Percentiles rank a stretch among this genome's conserved stretches.
Evolutionary conservation across 176 grass and related monocot species (phyloP).

Genomic region (Ensete glaucum): DNA sequence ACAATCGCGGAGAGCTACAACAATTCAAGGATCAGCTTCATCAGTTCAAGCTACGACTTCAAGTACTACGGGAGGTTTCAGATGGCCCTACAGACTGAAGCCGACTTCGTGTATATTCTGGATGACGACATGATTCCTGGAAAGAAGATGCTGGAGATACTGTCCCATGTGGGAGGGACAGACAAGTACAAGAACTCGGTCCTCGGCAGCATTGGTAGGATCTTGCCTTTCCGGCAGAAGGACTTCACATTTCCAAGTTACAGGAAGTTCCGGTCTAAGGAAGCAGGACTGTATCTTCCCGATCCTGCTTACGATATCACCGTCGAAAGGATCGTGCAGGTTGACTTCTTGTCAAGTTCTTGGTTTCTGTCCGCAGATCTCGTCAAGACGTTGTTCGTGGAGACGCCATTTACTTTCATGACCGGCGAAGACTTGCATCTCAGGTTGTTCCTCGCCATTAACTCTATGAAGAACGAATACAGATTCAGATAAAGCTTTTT

Average conservation of each 20-base stretch:
- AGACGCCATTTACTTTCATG: constrained; percentile 84
- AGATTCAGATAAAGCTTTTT: background rate
- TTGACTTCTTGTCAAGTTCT: constrained; percentile 83
- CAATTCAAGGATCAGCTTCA: constrained; percentile 78
- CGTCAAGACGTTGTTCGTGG: constrained; percentile 82
- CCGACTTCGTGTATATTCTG: constrained; percentile 81
- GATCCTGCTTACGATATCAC: constrained; percentile 92
- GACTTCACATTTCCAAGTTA: constrained; percentile 95
- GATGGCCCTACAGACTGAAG: constrained; percentile 84
- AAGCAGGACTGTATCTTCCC: constrained; percentile 77
- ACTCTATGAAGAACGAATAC: background rate
- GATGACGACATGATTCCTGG: constrained; percentile 96
- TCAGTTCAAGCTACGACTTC: constrained; percentile 83
- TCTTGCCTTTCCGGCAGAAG: constrained; percentile 79
- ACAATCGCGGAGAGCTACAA: constrained; percentile 78
- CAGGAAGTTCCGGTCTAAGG: constrained; percentile 74
- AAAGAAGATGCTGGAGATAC: constrained; percentile 75
- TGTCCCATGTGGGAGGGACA: constrained; percentile 72
- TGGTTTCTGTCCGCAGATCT: constrained; percentile 84
- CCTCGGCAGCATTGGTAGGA: constrained; percentile 78
- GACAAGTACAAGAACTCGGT: constrained; percentile 82
- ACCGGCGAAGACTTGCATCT: constrained; percentile 96
- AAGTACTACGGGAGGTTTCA: constrained; percentile 99
- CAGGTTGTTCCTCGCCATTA: constrained; percentile 13
- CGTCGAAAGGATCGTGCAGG: constrained; percentile 76